phyloP scores from a whole-genome alignment of 805 yeast species.

The Nakazawaea anatomiae region DNA sequence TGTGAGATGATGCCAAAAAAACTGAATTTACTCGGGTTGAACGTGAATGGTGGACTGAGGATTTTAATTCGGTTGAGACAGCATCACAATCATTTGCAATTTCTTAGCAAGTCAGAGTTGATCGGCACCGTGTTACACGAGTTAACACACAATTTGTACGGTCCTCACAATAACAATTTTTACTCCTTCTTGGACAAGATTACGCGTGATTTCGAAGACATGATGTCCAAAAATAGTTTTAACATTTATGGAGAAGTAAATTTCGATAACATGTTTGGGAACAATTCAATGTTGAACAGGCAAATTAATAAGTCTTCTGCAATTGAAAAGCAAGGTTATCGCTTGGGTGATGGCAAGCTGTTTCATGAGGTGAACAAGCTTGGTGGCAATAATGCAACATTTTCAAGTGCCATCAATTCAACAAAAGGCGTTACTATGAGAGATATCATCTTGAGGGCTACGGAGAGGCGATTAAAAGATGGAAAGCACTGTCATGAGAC shows the following conservation, averaged over 20 bases:
- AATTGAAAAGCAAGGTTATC: slow-evolving; percentile 35
- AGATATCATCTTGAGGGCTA: slow-evolving; percentile 50
- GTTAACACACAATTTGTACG: slow-evolving; percentile 70
- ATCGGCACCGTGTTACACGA: slow-evolving; percentile 88
- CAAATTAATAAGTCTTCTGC: slow-evolving; percentile 14
- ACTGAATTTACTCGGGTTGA: slow-evolving; percentile 64
- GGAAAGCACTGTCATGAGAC: slow-evolving; percentile 37
- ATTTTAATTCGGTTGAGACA: slow-evolving; percentile 67
- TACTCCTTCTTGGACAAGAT: slow-evolving; percentile 60
- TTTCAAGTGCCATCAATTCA: neutral
- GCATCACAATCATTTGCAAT: slow-evolving; percentile 42
- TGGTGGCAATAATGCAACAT: slow-evolving; percentile 10
- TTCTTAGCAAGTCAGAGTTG: slow-evolving; percentile 59
- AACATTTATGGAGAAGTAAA: slow-evolving; percentile 43
- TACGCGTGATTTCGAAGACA: slow-evolving; percentile 40
- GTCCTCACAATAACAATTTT: slow-evolving; percentile 76
- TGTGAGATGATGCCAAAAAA: slow-evolving; percentile 80
- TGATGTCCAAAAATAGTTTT: slow-evolving; percentile 36
- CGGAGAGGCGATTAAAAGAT: slow-evolving; percentile 54
- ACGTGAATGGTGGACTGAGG: slow-evolving; percentile 72
- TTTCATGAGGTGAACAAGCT: slow-evolving; percentile 32
- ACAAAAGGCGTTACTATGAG: slow-evolving; percentile 22
- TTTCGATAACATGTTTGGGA: slow-evolving; percentile 42
- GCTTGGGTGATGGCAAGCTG: slow-evolving; percentile 31
- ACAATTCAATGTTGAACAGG: slow-evolving; percentile 13